Base-by-base conservation (phyloP, 768 basidiomycete genomes). In the Sutorius australiensis region DNA sequence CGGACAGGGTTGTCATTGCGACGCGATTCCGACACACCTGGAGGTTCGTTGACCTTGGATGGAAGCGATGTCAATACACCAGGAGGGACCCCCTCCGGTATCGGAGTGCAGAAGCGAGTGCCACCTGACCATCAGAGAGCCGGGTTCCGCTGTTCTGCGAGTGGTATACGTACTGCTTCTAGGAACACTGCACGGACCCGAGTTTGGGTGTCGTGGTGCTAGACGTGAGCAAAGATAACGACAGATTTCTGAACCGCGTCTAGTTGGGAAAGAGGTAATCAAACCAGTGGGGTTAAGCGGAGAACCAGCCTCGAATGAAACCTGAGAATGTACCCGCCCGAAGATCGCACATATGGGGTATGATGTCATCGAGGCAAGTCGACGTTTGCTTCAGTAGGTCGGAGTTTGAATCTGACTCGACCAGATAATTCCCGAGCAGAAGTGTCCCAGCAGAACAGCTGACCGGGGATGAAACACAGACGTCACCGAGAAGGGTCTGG, bases 61-160 rank as follows among this genome's bases (percentile, higher is more conserved):
- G 39, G 45, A 44, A 45, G 42, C 42, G 36, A 42, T 36, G 48
- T 33, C 28, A 39, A 52, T 54, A 47, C 7, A 47, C 36, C n/a
- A n/a, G 19, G 32, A 43, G n/a, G n/a, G 30, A 28, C 36, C 14
- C 34, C 34, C 14, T 11, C 34, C 16, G 6, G 17, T 14, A 6
- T 16, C 6, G 9, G 38, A 31, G 28, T 21, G 40, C 10, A 38
- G 33, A 14, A 32, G 10, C 16, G 9, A 33, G 19, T 27, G 21
- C 13, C 45, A 31, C 55, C 13, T 16, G 17, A 24, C 21, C 12
- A 31, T 31, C 21, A 28, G 33, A 19, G 24, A 7, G 17, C 16
- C 16, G 28, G 3, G 34, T 9, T 46, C 30, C 13, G 38, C 33
- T 39, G 37, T 47, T 5, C 19, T 32, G 36, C 42, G 48, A 41